A percentile compares a stretch with the other conserved stretches of the same genome.
These are phyloP conservation scores for Colletotrichum tropicicola DNA, from an alignment of 2,329 filamentous ascomycete species.

Conservation along the genomic window DNA sequence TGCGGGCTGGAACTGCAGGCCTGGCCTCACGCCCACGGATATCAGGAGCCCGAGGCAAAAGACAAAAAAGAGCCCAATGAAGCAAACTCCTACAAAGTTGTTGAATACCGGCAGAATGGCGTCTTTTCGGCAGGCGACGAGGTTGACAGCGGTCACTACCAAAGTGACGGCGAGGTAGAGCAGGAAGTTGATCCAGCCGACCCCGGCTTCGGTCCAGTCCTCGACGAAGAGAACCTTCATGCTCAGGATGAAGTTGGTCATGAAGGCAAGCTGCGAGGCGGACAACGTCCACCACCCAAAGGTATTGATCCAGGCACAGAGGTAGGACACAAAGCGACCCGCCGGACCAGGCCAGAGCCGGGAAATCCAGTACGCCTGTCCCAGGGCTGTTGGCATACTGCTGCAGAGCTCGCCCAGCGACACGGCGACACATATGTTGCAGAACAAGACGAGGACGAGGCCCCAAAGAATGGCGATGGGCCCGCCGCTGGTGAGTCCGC, in stretches of 20 bases:
- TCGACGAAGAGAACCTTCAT: slow-evolving; percentile 63
- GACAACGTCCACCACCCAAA: slow-evolving; percentile 68
- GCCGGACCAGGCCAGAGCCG: slow-evolving; percentile 45
- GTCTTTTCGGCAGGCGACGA: slow-evolving; percentile 59
- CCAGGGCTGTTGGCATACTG: slow-evolving; percentile 67
- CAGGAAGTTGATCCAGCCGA: slow-evolving; percentile 63
- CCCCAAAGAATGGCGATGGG: slow-evolving; percentile 65
- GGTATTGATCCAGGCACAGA: slow-evolving; percentile 68
- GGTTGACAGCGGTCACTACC: slow-evolving; percentile 58
- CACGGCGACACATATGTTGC: slow-evolving; percentile 61
- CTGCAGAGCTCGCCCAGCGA: slow-evolving; percentile 65
- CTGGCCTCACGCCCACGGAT: slow-evolving; percentile 54
- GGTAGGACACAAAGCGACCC: slow-evolving; percentile 62
- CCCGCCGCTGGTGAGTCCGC: slow-evolving; percentile 61
- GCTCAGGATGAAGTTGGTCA: slow-evolving; percentile 64
- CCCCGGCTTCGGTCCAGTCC: slow-evolving; percentile 51
- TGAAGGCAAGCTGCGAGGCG: slow-evolving; percentile 65
- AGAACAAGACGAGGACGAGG: slow-evolving; percentile 57
- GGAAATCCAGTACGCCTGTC: slow-evolving; percentile 67
- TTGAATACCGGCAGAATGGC: slow-evolving; percentile 59
- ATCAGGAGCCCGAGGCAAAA: slow-evolving; percentile 62
- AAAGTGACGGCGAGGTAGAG: slow-evolving; percentile 61
- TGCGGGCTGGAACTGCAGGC: slow-evolving; percentile 56
- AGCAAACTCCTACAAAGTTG: slow-evolving; percentile 63
- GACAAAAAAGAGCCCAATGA: slow-evolving; percentile 60